Evolutionary conservation across 768 basidiomycete genomes (phyloP).

Genomic region (Paxillus involutus): DNA sequence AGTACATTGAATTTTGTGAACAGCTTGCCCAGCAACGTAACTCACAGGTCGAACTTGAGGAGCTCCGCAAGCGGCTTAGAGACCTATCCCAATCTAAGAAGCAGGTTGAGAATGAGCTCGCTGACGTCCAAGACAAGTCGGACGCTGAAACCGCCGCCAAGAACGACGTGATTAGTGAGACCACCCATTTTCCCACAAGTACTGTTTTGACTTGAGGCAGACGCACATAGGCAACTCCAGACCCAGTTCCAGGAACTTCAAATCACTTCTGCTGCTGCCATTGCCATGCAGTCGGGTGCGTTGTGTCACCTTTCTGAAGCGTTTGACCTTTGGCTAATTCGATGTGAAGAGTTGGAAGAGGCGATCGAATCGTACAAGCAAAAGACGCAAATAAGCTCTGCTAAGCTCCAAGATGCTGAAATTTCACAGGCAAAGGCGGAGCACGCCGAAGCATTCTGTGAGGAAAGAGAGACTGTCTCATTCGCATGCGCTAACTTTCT

Average conservation of each 20-base stretch:
- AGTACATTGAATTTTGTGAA: neutral
- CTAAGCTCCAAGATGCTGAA: slow-evolving; percentile 66
- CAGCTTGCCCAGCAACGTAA: slow-evolving; percentile 69
- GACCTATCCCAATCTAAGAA: slow-evolving; percentile 59
- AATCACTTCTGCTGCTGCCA: slow-evolving; percentile 54
- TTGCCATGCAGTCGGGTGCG: slow-evolving; percentile 59
- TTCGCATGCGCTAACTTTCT: slow-evolving; percentile 9
- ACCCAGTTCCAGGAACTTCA: slow-evolving; percentile 63
- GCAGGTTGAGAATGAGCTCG: slow-evolving; percentile 54
- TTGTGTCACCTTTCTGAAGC: neutral
- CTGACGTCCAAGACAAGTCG: slow-evolving; percentile 53
- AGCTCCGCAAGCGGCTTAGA: slow-evolving; percentile 58
- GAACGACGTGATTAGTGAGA: slow-evolving; percentile 58
- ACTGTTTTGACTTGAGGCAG: slow-evolving; percentile 32
- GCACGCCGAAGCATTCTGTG: slow-evolving; percentile 64
- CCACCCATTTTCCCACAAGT: no score
- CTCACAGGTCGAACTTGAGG: slow-evolving; percentile 63
- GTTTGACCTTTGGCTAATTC: neutral
- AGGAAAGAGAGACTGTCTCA: slow-evolving; percentile 6
- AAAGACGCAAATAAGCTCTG: slow-evolving; percentile 58
- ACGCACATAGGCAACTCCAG: slow-evolving; percentile 58
- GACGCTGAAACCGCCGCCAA: slow-evolving; percentile 51
- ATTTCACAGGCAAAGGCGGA: slow-evolving; percentile 64
- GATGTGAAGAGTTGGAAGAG: slow-evolving; percentile 54
- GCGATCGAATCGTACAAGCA: slow-evolving; percentile 65